Percentiles rank a stretch among this genome's conserved stretches.
These are phyloP conservation scores for Ceratobasidium theobromae DNA, from an alignment of 1,284 basidiomycete genomes.

Conservation along the genomic window DNA sequence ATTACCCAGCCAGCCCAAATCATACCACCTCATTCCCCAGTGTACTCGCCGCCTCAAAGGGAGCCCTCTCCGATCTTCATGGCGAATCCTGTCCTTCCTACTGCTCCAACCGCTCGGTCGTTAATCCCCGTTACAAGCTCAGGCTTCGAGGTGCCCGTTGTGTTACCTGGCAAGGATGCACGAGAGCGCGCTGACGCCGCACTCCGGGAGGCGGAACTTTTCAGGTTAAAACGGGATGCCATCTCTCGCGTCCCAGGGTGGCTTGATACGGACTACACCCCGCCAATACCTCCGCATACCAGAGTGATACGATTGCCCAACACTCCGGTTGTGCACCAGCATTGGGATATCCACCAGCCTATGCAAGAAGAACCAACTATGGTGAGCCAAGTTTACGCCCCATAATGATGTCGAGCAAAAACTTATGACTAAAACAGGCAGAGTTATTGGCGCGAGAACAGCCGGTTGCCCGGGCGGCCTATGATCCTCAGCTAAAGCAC, in stretches of 20 bases:
- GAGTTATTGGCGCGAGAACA: conserved; percentile 1
- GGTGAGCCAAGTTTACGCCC: background rate
- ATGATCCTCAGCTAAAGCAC: conserved; percentile 32
- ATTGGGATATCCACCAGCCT: conserved; percentile 18
- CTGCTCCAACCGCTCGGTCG: conserved; percentile 20
- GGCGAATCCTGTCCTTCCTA: conserved; percentile 15
- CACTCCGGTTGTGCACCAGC: background rate
- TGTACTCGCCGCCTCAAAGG: background rate
- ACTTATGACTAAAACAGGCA: background rate
- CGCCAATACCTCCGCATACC: conserved; percentile 10
- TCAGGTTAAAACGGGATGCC: conserved; percentile 19
- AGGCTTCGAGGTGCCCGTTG: conserved; percentile 9
- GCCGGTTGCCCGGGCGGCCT: background rate
- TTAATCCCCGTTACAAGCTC: conserved; percentile 22
- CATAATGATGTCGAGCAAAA: conserved; percentile 20
- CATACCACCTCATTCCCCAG: background rate
- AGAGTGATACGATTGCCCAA: background rate
- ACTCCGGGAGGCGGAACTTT: conserved; percentile 15
- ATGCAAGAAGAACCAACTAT: conserved; percentile 2
- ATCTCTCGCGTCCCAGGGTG: conserved; percentile 14
- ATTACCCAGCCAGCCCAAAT: background rate
- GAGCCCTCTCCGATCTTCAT: background rate
- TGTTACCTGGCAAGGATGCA: conserved; percentile 13
- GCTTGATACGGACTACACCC: background rate
- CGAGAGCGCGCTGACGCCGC: conserved; percentile 23